Evolutionary conservation across 75 land plant species (phyloP).

Genomic region (Picea sitchensis): DNA sequence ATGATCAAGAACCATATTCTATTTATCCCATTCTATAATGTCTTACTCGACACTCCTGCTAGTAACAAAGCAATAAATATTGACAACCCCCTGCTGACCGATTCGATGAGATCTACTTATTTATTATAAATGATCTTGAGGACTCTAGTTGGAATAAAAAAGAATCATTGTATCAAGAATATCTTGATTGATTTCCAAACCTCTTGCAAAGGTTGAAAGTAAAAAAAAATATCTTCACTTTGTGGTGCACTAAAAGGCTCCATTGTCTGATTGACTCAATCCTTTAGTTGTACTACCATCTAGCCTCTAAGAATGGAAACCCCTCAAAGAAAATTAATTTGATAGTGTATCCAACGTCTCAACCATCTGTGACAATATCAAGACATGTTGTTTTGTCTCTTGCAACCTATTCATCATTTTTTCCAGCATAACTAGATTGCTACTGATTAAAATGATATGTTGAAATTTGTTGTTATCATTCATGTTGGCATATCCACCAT

Average conservation of each 20-base stretch:
- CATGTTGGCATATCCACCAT: constrained; percentile 75
- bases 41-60: constrained; percentile 98
- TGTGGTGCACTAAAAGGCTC: constrained; percentile 99
- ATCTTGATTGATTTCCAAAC: constrained; percentile 38
- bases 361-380: constrained; percentile 99
- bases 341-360: constrained; percentile 94
- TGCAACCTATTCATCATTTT: constrained; percentile 68
- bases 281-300: constrained; percentile 98
- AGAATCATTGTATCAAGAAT: constrained; percentile 41
- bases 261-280: constrained; percentile 93
- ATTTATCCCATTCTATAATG: constrained; percentile 92
- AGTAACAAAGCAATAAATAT: constrained; percentile 92
- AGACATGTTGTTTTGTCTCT: constrained; percentile 91
- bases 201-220: constrained; percentile 48
- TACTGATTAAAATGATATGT: constrained; percentile 86
- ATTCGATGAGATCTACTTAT: constrained; percentile 77
- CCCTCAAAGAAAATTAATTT: constrained; percentile 87
- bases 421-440: constrained; percentile 91
- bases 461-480: constrained; percentile 86
- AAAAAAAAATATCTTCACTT: constrained; percentile 97
- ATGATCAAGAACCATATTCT: constrained; percentile 94
- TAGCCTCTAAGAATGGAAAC: constrained; percentile 94
- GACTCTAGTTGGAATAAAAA: constrained; percentile 26
- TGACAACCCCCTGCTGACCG: constrained; percentile 96
- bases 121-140: constrained; percentile 39